A percentile compares a stretch with the other conserved stretches of the same genome.
Conservation (phyloP, 202 grass and related monocot species). For the Zizania palustris region DNA sequence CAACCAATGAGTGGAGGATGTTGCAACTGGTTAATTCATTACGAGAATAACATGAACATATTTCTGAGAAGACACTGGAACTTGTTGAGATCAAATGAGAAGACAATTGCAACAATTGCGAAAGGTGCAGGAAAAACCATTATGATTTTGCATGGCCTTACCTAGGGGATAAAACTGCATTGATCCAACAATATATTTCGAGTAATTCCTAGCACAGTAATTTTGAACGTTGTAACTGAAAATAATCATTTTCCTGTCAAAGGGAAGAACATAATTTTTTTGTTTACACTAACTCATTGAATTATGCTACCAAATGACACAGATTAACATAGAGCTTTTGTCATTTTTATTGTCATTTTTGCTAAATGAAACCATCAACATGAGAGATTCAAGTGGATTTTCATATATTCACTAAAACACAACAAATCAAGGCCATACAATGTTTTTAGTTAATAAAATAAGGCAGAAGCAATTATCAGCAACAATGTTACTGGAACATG, state of each 20-base stretch:
- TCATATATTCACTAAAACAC: not conserved
- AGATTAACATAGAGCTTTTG: not conserved
- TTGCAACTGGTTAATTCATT: not conserved
- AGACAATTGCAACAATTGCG: not conserved
- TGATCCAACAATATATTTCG: not conserved
- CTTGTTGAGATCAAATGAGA: not conserved
- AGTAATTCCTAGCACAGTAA: not conserved
- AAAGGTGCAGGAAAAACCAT: not conserved
- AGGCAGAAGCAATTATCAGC: slow-evolving; percentile 9
- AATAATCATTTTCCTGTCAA: not conserved
- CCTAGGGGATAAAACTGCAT: too few species aligned
- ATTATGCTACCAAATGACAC: slow-evolving; percentile 4
- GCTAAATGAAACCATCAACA: slow-evolving; percentile 10
- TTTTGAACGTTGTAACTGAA: not conserved
- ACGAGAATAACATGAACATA: not conserved
- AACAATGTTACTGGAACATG: not conserved
- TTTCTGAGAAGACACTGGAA: not conserved
- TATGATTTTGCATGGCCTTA: not conserved
- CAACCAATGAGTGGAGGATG: not conserved
- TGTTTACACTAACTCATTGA: slow-evolving; percentile 12
- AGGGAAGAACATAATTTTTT: not conserved
- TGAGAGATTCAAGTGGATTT: slow-evolving; percentile 23
- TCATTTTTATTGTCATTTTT: slow-evolving; percentile 20
- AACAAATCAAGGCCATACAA: not conserved
- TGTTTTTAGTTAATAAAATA: not conserved